Evolutionary conservation across 1,284 basidiomycete species (phyloP).

Genomic region (Athelia psychrophila): DNA sequence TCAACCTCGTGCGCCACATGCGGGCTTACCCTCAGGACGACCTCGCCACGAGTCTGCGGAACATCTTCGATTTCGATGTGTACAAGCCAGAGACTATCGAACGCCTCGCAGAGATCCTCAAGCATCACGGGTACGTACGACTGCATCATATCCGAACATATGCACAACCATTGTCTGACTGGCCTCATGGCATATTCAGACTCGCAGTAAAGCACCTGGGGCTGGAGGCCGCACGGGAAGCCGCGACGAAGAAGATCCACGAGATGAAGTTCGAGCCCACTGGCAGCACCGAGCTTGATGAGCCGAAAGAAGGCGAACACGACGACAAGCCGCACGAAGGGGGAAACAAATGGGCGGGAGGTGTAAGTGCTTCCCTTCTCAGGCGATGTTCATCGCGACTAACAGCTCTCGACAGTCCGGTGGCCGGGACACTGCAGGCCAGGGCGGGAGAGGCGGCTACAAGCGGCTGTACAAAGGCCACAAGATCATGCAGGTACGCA

Average conservation of each 20-base stretch:
- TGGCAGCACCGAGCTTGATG: slow-evolving; percentile 38
- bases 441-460: slow-evolving; percentile 63
- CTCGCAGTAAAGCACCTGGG: slow-evolving; percentile 51
- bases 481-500: slow-evolving; percentile 54
- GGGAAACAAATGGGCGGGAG: slow-evolving; percentile 61
- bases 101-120: slow-evolving; percentile 51
- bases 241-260: slow-evolving; percentile 43
- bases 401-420: slow-evolving; percentile 44
- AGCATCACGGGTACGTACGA: slow-evolving; percentile 57
- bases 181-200: slow-evolving; percentile 25
- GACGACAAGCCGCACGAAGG: slow-evolving; percentile 58
- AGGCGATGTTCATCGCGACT: neutral
- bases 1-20: slow-evolving; percentile 62
- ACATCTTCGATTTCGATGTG: slow-evolving; percentile 68
- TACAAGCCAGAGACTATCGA: slow-evolving; percentile 63
- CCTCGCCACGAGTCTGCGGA: slow-evolving; percentile 52
- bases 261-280: slow-evolving; percentile 58
- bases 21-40: slow-evolving; percentile 55
- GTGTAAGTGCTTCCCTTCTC: slow-evolving; percentile 36
- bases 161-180: too few species aligned
- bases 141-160: neutral
- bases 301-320: slow-evolving; percentile 59
- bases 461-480: slow-evolving; percentile 65
- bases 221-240: slow-evolving; percentile 51
- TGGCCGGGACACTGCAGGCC: slow-evolving; percentile 63